Evolutionary conservation across 352 stramenopile species (phyloP).

Genomic region (Plasmopara halstedii): DNA sequence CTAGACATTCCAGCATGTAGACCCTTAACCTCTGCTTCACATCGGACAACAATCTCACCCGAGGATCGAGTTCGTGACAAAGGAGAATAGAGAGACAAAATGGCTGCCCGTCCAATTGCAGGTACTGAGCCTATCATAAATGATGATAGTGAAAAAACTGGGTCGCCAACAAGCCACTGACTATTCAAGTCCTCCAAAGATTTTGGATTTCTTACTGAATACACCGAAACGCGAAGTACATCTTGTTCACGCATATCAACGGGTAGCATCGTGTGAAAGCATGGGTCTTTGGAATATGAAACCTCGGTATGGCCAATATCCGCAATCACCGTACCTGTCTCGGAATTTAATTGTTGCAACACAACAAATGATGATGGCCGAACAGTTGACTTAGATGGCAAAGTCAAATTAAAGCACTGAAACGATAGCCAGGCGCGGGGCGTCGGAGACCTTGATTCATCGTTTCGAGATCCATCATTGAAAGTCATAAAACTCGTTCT

Average conservation of each 20-base stretch:
- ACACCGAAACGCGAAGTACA: conserved; percentile 58
- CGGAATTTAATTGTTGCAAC: conserved; percentile 44
- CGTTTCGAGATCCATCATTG: conserved; percentile 4
- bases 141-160: conserved; percentile 39
- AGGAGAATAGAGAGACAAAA: conserved; percentile 59
- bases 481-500: conserved; percentile 6
- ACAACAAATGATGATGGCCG: conserved; percentile 58
- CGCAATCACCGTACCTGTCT: conserved; percentile 28
- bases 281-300: conserved; percentile 58
- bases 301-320: conserved; percentile 76
- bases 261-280: conserved; percentile 69
- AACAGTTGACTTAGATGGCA: conserved; percentile 43
- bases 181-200: conserved; percentile 52
- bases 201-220: conserved; percentile 50
- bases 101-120: conserved; percentile 23
- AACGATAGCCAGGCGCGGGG: conserved; percentile 72
- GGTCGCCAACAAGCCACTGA: conserved; percentile 69
- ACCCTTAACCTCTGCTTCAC: conserved; percentile 54
- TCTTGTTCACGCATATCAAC: conserved; percentile 48
- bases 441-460: conserved; percentile 3
- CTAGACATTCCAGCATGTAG: conserved; percentile 26
- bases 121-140: conserved; percentile 30
- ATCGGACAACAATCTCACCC: conserved; percentile 71
- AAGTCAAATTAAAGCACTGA: conserved; percentile 72
- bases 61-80: conserved; percentile 52